phyloP scores from a whole-genome alignment of 768 basidiomycete species.

The Hydnomerulius pinastri region DNA sequence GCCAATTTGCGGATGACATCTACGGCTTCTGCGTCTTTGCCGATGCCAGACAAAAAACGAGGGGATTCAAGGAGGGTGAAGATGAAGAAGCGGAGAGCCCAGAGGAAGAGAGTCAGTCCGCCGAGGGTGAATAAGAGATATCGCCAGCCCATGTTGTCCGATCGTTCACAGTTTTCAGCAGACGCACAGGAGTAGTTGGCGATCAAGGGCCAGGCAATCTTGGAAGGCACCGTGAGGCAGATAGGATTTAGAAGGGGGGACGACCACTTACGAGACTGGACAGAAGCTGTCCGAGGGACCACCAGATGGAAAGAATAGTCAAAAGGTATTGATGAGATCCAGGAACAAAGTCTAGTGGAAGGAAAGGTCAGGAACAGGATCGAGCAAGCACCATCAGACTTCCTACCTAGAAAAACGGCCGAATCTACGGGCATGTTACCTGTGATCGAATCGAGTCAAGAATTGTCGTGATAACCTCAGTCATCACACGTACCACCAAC shows the following conservation, averaged over 20 bases:
- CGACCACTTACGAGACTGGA: constrained; percentile 41
- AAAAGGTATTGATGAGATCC: constrained; percentile 58
- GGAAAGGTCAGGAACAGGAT: constrained; percentile 1
- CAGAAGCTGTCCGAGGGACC: constrained; percentile 57
- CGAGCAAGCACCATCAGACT: neutral
- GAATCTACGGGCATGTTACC: constrained; percentile 60
- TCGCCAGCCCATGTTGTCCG: constrained; percentile 65
- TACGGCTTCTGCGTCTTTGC: constrained; percentile 53
- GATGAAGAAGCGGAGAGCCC: constrained; percentile 51
- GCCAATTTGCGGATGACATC: constrained; percentile 51
- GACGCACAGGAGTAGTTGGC: constrained; percentile 52
- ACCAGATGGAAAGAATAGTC: constrained; percentile 60
- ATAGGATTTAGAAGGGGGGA: neutral
- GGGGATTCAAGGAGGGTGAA: constrained; percentile 60
- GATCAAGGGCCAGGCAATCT: constrained; percentile 64
- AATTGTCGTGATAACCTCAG: neutral
- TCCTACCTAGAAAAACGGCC: constrained; percentile 49
- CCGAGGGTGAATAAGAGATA: constrained; percentile 58
- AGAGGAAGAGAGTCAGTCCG: constrained; percentile 53
- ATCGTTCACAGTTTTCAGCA: constrained; percentile 36
- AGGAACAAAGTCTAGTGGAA: constrained; percentile 49
- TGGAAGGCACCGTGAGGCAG: neutral
- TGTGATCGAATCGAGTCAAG: constrained; percentile 5
- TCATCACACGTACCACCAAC: constrained; percentile 42
- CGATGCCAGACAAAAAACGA: constrained; percentile 56